These are phyloP conservation scores for Blastocystis sp. DNA, from an alignment of 352 stramenopile genomes.

Conservation along the genomic window DNA sequence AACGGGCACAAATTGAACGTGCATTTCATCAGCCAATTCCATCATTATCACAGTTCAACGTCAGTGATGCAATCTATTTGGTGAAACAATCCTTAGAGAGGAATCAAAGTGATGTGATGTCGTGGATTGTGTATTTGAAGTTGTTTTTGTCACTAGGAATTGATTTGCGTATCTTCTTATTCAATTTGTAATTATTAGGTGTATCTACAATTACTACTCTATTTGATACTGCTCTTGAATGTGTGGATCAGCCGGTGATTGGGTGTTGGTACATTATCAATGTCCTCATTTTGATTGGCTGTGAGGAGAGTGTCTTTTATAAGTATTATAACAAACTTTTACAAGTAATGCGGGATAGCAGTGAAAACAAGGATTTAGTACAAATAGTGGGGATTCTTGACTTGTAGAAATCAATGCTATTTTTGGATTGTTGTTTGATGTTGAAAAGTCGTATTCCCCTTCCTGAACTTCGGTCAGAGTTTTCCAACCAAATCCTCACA, in stretches of 20 bases:
- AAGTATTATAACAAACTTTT: neutral
- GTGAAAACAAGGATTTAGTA: too few relatives aligned
- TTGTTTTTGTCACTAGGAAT: constrained; percentile 10
- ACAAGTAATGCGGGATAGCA: too few relatives aligned
- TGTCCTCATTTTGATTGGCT: neutral
- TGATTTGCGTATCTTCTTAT: neutral
- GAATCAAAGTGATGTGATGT: neutral
- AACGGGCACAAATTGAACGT: neutral
- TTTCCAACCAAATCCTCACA: too few relatives aligned
- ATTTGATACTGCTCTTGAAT: neutral
- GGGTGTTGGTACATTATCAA: neutral
- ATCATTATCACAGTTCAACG: neutral
- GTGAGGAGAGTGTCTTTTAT: neutral
- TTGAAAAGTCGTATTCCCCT: too few relatives aligned
- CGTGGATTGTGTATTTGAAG: constrained; percentile 51
- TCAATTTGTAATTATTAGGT: neutral
- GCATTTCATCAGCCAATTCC: neutral
- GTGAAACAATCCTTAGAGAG: constrained; percentile 1
- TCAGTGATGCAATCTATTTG: neutral
- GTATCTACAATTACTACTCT: neutral
- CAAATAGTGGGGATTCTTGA: too few relatives aligned
- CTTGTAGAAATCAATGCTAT: too few relatives aligned
- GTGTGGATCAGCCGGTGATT: neutral
- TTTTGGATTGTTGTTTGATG: too few relatives aligned
- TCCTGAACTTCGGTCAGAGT: too few relatives aligned